phyloP scores from a whole-genome alignment of 2,329 filamentous ascomycete species.

The Xylaria sp. region DNA sequence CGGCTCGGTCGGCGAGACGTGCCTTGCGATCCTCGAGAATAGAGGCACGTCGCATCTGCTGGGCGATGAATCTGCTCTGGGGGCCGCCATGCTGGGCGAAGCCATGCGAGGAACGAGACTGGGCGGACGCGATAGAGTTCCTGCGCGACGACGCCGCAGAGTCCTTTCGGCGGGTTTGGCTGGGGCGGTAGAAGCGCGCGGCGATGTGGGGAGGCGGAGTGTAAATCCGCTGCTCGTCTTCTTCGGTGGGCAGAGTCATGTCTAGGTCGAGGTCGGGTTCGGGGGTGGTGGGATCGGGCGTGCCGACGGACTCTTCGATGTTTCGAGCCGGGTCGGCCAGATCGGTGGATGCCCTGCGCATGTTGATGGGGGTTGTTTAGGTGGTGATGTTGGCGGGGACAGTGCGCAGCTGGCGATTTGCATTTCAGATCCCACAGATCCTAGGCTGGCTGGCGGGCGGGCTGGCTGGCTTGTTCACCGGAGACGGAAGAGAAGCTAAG shows the following conservation, averaged over 20 bases:
- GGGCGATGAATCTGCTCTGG: constrained; percentile 81
- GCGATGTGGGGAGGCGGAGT: constrained; percentile 81
- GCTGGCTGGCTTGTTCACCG: constrained; percentile 31
- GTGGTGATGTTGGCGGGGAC: constrained; percentile 33
- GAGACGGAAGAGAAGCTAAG: constrained; percentile 29
- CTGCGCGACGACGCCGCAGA: constrained; percentile 82
- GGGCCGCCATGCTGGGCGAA: constrained; percentile 64
- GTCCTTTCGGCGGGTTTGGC: constrained; percentile 74
- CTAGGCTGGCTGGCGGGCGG: constrained; percentile 9
- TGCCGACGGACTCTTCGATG: constrained; percentile 51
- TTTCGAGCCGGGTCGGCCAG: constrained; percentile 57
- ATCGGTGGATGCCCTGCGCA: constrained; percentile 58
- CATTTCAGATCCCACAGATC: constrained; percentile 35
- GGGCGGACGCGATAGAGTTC: constrained; percentile 81
- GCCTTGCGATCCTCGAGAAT: constrained; percentile 85
- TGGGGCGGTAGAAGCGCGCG: constrained; percentile 78
- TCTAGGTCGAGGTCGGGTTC: constrained; percentile 49
- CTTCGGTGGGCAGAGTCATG: constrained; percentile 50
- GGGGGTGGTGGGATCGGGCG: constrained; percentile 46
- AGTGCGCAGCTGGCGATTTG: constrained; percentile 36
- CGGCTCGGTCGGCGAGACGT: constrained; percentile 80
- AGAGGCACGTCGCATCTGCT: constrained; percentile 81
- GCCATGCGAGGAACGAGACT: constrained; percentile 75
- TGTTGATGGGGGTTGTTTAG: constrained; percentile 45
- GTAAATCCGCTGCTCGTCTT: constrained; percentile 55